Evolutionary conservation across 1,284 basidiomycete genomes (phyloP).

Genomic region (Austropuccinia psidii): DNA sequence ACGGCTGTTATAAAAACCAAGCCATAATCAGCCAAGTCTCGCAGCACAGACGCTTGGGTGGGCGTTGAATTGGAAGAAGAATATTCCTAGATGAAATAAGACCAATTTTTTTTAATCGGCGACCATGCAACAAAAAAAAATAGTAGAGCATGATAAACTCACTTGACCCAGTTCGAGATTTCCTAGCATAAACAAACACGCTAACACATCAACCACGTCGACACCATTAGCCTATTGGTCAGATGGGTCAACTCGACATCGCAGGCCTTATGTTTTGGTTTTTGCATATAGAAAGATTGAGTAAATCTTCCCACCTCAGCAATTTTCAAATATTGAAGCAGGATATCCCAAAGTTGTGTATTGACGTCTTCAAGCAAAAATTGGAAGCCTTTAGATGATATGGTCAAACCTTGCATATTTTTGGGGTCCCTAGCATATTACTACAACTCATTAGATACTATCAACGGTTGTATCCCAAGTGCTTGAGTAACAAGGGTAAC

Average conservation of each 20-base stretch:
- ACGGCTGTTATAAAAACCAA: slow-evolving; percentile 59
- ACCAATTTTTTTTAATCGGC: slow-evolving; percentile 22
- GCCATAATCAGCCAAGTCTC: slow-evolving; percentile 89
- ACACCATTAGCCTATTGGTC: slow-evolving; percentile 63
- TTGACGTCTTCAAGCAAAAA: slow-evolving; percentile 95
- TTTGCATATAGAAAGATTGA: too few species aligned
- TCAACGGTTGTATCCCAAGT: slow-evolving; percentile 36
- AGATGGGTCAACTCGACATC: background rate
- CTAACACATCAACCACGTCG: slow-evolving; percentile 87
- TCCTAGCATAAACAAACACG: slow-evolving; percentile 90
- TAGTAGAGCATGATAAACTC: slow-evolving; percentile 43
- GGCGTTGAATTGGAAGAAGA: slow-evolving; percentile 70
- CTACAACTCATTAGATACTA: background rate
- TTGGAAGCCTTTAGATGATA: slow-evolving; percentile 93
- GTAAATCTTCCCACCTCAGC: slow-evolving; percentile 56
- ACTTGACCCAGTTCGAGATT: slow-evolving; percentile 84
- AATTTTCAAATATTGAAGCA: slow-evolving; percentile 79
- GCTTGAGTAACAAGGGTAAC: slow-evolving; percentile 44
- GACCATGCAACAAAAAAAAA: slow-evolving; percentile 4
- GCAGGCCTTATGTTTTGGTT: background rate
- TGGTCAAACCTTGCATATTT: slow-evolving; percentile 58
- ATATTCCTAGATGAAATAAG: slow-evolving; percentile 61
- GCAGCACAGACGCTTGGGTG: slow-evolving; percentile 76
- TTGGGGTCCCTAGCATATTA: slow-evolving; percentile 13
- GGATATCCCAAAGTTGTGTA: slow-evolving; percentile 91